Conservation (phyloP, 768 basidiomycete species). For the Lenzites betulinus region DNA sequence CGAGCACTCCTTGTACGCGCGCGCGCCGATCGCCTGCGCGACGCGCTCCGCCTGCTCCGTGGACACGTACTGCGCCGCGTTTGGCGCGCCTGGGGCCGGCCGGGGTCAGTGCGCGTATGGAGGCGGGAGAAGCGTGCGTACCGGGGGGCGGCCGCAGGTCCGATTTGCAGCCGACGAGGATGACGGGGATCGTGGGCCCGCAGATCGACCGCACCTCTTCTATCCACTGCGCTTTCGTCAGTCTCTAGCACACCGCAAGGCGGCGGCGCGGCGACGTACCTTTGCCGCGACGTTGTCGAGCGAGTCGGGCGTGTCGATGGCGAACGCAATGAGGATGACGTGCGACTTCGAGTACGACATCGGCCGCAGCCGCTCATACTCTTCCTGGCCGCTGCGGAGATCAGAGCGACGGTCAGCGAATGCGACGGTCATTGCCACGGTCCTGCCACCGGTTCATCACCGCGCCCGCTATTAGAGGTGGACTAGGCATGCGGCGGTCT, state of each 20-base stretch:
- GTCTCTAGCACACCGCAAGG: neutral
- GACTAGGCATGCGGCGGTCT: too few species aligned
- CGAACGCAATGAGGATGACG: constrained; percentile 96
- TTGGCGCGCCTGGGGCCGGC: constrained; percentile 46
- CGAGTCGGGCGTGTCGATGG: constrained; percentile 95
- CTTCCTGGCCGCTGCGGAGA: constrained; percentile 85
- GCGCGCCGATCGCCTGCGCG: constrained; percentile 83
- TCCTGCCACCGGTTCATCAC: too few species aligned
- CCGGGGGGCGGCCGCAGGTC: constrained; percentile 72
- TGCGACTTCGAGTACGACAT: constrained; percentile 98
- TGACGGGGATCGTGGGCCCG: constrained; percentile 87
- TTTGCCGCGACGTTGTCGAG: constrained; percentile 94
- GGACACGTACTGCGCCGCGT: constrained; percentile 63
- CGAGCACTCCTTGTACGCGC: constrained; percentile 93
- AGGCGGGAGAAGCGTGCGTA: constrained; percentile 1
- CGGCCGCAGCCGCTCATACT: constrained; percentile 97
- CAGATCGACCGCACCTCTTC: constrained; percentile 98
- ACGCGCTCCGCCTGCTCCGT: constrained; percentile 80
- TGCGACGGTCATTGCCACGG: neutral
- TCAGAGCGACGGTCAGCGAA: constrained; percentile 18
- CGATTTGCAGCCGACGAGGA: constrained; percentile 95
- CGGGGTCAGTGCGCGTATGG: too few species aligned
- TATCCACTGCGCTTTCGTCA: constrained; percentile 71
- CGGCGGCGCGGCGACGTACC: constrained; percentile 44
- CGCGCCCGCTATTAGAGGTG: too few species aligned